Base-by-base conservation (phyloP, 2,329 filamentous ascomycete species). In the Colletotrichum costaricense region DNA sequence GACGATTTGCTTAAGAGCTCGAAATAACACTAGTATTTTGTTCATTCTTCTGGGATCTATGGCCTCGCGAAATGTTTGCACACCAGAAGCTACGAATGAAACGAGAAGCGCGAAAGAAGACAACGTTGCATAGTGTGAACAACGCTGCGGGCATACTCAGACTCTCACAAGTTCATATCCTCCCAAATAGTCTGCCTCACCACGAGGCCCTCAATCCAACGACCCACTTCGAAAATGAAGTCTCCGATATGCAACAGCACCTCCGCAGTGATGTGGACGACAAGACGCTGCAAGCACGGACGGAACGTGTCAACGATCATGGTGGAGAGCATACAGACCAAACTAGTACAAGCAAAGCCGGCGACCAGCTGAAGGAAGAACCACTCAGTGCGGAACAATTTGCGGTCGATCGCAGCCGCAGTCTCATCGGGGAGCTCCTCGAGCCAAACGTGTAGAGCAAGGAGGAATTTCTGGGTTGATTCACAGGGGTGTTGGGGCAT, bases 241-340 rank as follows among this genome's bases (percentile, higher is more conserved):
- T 71, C 71, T 2, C 67, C 67, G 2, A 66, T 33, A 7, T 14
- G 19, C 33, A 71, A 62, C 1, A 73, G 35, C 0, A 24, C 0
- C 1, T 28, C 19, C 2, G 67, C 42, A 4, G 54, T 11, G 4
- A 26, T 5, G 3, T 38, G 33, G 2, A 70, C 16, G 9, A 26
- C 60, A 7, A 65, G 28, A 0, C 71, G 9, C 33, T 60, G 60
- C n/a, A 71, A 6, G 12, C 52, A 22, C 14, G 46, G 60, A 28
- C 67, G 19, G 7, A 56, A 71, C 1, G 28, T 7, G 2, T 70
- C 60, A 8, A 71, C 19, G 0, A 66, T 71, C 42, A 74, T 76
- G 11, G 69, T 70, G 68, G 77, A 78, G 24, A 79, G 67, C 7
- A 74, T 67, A 54, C 77, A 70, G n/a, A 54, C 46, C 35, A 76